phyloP scores from a whole-genome alignment of 23 red algal genomes.

The Gracilariopsis chorda region DNA sequence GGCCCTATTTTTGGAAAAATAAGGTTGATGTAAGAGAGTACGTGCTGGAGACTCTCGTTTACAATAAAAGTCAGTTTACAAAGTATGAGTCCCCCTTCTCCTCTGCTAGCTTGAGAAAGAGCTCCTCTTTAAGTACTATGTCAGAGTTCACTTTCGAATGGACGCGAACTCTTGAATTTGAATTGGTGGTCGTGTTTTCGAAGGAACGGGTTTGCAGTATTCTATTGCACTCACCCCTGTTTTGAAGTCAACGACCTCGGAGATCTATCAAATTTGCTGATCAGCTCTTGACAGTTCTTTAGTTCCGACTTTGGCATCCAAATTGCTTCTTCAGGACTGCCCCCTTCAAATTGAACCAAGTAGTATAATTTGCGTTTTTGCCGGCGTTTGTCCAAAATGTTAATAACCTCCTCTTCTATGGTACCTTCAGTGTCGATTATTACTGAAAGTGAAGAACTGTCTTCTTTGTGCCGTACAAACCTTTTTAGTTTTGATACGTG shows the following conservation, averaged over 20 bases:
- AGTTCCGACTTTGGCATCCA: slow-evolving; percentile 46
- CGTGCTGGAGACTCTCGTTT: too few relatives aligned
- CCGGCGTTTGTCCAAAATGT: not conserved
- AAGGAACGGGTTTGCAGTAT: too few relatives aligned
- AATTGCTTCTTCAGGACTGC: not conserved
- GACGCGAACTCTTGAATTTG: too few relatives aligned
- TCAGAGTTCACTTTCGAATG: too few relatives aligned
- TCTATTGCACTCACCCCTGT: not conserved
- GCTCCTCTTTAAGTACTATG: too few relatives aligned
- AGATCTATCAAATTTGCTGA: not conserved
- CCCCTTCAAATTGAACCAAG: slow-evolving; percentile 7
- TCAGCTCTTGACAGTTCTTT: not conserved
- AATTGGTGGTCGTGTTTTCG: too few relatives aligned
- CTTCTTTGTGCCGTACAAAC: not conserved
- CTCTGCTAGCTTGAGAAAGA: too few relatives aligned
- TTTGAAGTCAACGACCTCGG: slow-evolving; percentile 9
- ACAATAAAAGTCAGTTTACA: too few relatives aligned
- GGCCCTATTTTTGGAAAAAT: too few relatives aligned
- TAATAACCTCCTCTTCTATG: not conserved
- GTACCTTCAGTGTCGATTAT: not conserved
- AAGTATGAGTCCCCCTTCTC: too few relatives aligned
- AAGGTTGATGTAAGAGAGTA: too few relatives aligned
- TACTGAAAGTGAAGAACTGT: not conserved
- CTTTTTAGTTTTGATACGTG: slow-evolving; percentile 27
- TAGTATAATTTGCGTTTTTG: not conserved